These are phyloP conservation scores for Boletellus sp. DNA, from an alignment of 1,284 basidiomycete species.

Conservation along the genomic window DNA sequence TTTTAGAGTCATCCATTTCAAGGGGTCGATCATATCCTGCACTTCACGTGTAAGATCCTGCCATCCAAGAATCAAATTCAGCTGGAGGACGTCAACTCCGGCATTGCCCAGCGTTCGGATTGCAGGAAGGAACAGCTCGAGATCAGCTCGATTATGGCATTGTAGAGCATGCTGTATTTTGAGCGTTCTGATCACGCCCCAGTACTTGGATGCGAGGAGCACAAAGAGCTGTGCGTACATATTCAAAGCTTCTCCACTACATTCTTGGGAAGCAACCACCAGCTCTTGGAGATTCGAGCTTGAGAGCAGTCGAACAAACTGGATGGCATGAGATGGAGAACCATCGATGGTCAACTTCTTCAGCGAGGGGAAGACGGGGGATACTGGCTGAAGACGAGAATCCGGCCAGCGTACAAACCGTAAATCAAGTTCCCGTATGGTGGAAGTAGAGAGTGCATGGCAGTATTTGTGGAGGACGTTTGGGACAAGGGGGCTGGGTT, in stretches of 20 bases:
- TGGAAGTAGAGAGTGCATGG: constrained; percentile 21
- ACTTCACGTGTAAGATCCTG: constrained; percentile 17
- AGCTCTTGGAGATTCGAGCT: constrained; percentile 20
- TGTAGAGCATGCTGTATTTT: constrained; percentile 19
- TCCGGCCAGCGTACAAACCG: constrained; percentile 27
- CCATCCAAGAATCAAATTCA: constrained; percentile 20
- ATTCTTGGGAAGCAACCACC: constrained; percentile 20
- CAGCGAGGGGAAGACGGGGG: constrained; percentile 24
- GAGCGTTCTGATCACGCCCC: constrained; percentile 19
- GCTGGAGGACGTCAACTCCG: constrained; percentile 14
- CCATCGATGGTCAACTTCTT: constrained; percentile 22
- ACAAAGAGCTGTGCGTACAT: constrained; percentile 17
- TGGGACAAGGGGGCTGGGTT: constrained; percentile 23
- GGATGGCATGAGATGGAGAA: constrained; percentile 18
- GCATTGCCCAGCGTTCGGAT: constrained; percentile 16
- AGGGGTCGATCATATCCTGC: constrained; percentile 23
- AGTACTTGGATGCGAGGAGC: constrained; percentile 24
- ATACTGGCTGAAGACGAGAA: constrained; percentile 15
- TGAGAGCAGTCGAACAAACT: constrained; percentile 24
- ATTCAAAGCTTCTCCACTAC: constrained; percentile 5
- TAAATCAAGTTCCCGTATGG: constrained; percentile 22
- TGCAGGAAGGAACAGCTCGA: constrained; percentile 17
- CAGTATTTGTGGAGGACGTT: constrained; percentile 29
- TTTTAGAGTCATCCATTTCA: constrained; percentile 15
- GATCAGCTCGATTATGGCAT: constrained; percentile 15